Percentiles rank a stretch among this genome's conserved stretches.
phyloP scores from a whole-genome alignment of 116 monocot genomes.

The Phalaenopsis hybrid region DNA sequence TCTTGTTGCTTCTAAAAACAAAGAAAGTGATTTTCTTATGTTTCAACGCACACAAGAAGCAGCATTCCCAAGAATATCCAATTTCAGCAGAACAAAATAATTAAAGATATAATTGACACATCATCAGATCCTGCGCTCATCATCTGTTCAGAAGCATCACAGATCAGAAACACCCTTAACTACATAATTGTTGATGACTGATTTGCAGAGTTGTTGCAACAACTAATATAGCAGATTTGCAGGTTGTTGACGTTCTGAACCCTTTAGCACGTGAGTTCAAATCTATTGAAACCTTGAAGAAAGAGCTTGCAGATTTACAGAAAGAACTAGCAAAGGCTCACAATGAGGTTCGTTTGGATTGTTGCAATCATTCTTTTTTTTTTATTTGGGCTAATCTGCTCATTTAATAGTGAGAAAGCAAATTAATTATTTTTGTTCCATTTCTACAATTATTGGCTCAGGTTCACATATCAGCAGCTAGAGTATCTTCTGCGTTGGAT shows the following conservation, averaged over 20 bases:
- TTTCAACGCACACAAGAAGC: neutral
- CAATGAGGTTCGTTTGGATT: constrained; percentile 42
- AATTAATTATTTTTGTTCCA: neutral
- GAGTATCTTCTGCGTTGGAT: constrained; percentile 63
- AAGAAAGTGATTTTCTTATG: neutral
- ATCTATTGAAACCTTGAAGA: constrained; percentile 84
- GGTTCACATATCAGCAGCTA: constrained; percentile 90
- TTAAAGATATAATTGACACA: neutral
- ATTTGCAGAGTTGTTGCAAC: constrained; percentile 1
- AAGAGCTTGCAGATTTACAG: constrained; percentile 81
- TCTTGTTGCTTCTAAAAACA: neutral
- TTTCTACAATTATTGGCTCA: constrained; percentile 16
- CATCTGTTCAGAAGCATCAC: neutral
- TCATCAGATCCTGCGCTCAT: neutral
- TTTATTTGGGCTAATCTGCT: neutral
- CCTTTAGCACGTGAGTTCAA: constrained; percentile 88
- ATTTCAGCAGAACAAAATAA: neutral
- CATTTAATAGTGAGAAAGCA: neutral
- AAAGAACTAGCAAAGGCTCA: constrained; percentile 70
- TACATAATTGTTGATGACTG: neutral
- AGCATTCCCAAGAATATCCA: neutral
- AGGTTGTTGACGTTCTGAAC: constrained; percentile 97
- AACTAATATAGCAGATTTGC: constrained; percentile 3
- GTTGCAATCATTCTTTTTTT: neutral
- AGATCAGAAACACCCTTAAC: neutral